These are phyloP conservation scores for Craspedostauros australis DNA, from an alignment of 108 stramenopile species.

Conservation along the genomic window DNA sequence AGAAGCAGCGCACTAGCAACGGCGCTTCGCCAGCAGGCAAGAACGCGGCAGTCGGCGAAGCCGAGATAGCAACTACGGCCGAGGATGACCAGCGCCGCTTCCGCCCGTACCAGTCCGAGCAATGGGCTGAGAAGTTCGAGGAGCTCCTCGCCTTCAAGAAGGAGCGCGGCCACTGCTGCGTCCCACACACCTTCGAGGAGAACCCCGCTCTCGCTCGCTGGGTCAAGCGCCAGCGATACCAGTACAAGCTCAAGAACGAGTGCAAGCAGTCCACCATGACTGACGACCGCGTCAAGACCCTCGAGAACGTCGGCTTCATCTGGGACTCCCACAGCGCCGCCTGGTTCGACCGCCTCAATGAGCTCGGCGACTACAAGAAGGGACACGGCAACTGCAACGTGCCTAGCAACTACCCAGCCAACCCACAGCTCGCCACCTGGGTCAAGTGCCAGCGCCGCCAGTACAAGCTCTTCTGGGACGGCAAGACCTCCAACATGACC, in stretches of 20 bases:
- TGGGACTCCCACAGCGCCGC: constrained; percentile 31
- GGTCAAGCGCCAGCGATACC: constrained; percentile 42
- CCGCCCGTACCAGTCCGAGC: constrained; percentile 14
- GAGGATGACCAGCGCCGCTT: constrained; percentile 10
- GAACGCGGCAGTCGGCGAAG: constrained; percentile 1
- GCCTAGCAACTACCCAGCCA: constrained; percentile 19
- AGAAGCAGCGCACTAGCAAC: neutral
- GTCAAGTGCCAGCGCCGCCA: constrained; percentile 40
- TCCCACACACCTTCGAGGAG: constrained; percentile 7
- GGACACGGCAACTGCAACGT: constrained; percentile 27
- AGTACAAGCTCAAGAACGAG: constrained; percentile 32
- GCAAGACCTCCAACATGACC: constrained; percentile 31
- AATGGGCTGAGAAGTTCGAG: constrained; percentile 13
- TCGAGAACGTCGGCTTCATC: constrained; percentile 39
- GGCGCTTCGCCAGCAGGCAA: neutral
- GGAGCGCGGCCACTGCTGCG: constrained; percentile 15
- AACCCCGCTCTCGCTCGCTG: constrained; percentile 22
- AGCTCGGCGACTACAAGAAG: constrained; percentile 9
- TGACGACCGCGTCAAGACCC: constrained; percentile 26
- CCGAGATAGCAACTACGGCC: no score
- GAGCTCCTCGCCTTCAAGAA: constrained; percentile 9
- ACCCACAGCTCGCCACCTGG: constrained; percentile 31
- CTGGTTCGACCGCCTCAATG: constrained; percentile 21
- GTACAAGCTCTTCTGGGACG: constrained; percentile 36
- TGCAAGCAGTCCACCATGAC: constrained; percentile 38